A percentile compares a stretch with the other conserved stretches of the same genome.
Conservation (phyloP, 148 eudicot genomes). For the Heliamphora exappendiculata region DNA sequence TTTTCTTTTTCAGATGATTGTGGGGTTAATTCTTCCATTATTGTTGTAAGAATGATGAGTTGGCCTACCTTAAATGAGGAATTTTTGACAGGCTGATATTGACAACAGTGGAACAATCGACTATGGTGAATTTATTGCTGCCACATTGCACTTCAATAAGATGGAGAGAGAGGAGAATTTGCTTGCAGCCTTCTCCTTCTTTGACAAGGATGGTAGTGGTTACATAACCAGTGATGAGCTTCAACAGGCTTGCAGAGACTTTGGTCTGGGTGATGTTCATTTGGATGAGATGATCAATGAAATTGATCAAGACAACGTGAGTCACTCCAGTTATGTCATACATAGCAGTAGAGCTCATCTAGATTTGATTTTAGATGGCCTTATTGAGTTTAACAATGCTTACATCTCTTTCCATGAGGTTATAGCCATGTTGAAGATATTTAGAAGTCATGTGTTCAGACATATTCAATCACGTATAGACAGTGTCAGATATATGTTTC, state of each 20-base stretch:
- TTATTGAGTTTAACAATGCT: neutral
- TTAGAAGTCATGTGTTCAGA: neutral
- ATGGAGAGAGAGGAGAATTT: constrained; percentile 35
- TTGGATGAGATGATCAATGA: constrained; percentile 33
- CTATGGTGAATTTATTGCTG: constrained; percentile 39
- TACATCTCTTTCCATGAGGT: neutral
- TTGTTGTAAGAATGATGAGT: neutral
- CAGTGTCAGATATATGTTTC: neutral
- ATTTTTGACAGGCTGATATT: constrained; percentile 27
- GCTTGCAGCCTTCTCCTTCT: constrained; percentile 29
- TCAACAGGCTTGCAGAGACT: constrained; percentile 33
- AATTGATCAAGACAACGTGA: constrained; percentile 33
- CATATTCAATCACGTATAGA: neutral
- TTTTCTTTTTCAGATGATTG: neutral
- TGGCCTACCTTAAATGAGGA: neutral
- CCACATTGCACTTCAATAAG: constrained; percentile 37
- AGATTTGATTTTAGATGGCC: constrained; percentile 2
- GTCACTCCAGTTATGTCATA: constrained; percentile 8
- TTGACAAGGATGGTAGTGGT: constrained; percentile 37
- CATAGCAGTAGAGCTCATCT: neutral
- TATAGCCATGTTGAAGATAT: neutral
- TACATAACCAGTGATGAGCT: constrained; percentile 35
- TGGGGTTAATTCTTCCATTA: neutral
- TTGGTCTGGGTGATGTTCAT: constrained; percentile 31
- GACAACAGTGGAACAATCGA: constrained; percentile 35